Conservation (phyloP, 768 basidiomycete genomes). For the Boletus bicolor region DNA sequence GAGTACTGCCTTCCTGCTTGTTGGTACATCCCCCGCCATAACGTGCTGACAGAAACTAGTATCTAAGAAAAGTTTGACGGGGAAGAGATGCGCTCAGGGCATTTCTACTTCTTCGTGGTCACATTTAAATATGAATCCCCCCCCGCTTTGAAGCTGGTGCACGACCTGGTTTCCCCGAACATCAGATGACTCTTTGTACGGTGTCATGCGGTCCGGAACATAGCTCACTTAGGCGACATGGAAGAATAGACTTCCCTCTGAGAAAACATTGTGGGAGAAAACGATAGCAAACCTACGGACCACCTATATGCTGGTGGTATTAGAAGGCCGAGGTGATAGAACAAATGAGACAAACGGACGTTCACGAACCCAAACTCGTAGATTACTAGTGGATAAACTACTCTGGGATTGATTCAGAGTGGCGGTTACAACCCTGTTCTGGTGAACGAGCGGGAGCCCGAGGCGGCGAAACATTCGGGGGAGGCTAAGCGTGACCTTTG, state of each 20-base stretch:
- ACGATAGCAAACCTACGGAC: neutral
- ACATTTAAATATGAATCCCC: conserved; percentile 11
- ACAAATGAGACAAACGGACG: neutral
- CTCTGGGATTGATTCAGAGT: neutral
- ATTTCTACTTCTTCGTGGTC: neutral
- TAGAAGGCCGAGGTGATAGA: neutral
- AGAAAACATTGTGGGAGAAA: neutral
- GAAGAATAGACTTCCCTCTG: neutral
- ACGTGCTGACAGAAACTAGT: neutral
- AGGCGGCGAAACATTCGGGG: neutral
- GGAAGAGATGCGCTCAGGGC: neutral
- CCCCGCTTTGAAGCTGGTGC: neutral
- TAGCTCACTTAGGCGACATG: neutral
- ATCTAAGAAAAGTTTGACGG: neutral
- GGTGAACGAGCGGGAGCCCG: neutral
- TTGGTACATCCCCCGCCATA: conserved; percentile 47
- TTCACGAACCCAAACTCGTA: neutral
- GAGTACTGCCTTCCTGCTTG: conserved; percentile 59
- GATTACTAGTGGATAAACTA: neutral
- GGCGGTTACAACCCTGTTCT: neutral
- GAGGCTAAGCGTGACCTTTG: neutral
- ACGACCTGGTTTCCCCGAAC: neutral
- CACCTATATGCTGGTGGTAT: neutral
- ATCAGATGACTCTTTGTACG: conserved; percentile 16
- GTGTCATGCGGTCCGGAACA: conserved; percentile 5